Evolutionary conservation across 306 rosid genomes (phyloP).

Genomic region (Arachis hypogaea): DNA sequence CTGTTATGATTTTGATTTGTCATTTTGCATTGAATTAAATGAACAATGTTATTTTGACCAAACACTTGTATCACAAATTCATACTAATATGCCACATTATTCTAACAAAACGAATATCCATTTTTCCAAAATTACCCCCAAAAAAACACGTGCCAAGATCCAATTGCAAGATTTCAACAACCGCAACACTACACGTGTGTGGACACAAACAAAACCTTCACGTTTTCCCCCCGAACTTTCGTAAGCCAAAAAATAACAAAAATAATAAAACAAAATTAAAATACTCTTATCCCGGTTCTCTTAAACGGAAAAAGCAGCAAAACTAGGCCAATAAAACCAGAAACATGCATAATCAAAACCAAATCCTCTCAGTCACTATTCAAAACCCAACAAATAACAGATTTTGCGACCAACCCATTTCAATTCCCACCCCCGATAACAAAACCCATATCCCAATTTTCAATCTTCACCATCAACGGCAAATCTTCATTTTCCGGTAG

Average conservation of each 20-base stretch:
- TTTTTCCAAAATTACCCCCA: neutral
- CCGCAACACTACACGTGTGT: neutral
- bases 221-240: neutral
- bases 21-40: too few relatives aligned
- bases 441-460: neutral
- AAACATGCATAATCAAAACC: neutral
- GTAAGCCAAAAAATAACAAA: neutral
- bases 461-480: neutral
- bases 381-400: neutral
- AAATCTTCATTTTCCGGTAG: neutral
- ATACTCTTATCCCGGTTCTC: neutral
- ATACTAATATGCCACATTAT: too few relatives aligned
- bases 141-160: neutral
- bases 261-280: neutral
- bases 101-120: too few relatives aligned
- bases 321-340: neutral
- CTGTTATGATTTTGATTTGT: too few relatives aligned
- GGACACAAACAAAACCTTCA: neutral
- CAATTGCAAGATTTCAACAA: neutral
- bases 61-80: too few relatives aligned
- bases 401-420: conserved; percentile 14
- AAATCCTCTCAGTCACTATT: neutral
- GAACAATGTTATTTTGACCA: too few relatives aligned
- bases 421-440: conserved; percentile 11
- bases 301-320: neutral